Percentiles rank a stretch among this genome's conserved stretches.
Conservation (phyloP, 2,329 filamentous ascomycete species). For the Colletotrichum tropicale region DNA sequence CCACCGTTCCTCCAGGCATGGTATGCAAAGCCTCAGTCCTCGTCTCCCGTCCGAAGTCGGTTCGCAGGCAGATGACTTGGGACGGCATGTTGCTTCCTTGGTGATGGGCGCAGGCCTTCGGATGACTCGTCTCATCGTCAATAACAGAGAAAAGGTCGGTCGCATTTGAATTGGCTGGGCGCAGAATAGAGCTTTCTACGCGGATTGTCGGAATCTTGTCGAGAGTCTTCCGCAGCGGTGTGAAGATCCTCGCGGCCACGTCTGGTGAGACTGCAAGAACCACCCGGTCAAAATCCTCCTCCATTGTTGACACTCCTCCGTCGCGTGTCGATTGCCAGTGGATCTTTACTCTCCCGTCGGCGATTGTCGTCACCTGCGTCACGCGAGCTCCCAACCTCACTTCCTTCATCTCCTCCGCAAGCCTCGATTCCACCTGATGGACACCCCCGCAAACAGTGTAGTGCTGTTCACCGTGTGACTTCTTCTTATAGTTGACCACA, state of each 20-base stretch:
- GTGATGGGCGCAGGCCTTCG: conserved; percentile 30
- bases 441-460: conserved; percentile 57
- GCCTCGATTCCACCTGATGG: conserved; percentile 49
- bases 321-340: too few species aligned
- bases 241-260: too few species aligned
- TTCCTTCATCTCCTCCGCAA: conserved; percentile 25
- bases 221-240: conserved; percentile 25
- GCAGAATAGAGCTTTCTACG: conserved; percentile 39
- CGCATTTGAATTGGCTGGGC: too few species aligned
- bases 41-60: conserved; percentile 29
- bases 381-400: too few species aligned
- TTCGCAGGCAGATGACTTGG: conserved; percentile 40
- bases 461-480: conserved; percentile 46
- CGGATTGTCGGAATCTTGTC: conserved; percentile 48
- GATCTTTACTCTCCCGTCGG: too few species aligned
- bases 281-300: too few species aligned
- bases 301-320: too few species aligned
- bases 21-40: conserved; percentile 58
- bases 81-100: conserved; percentile 25
- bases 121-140: too few species aligned
- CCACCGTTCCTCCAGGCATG: conserved; percentile 53
- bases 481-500: conserved; percentile 50
- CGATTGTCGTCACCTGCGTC: too few species aligned
- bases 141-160: too few species aligned
- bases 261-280: conserved; percentile 52